phyloP scores from a whole-genome alignment of 805 yeast genomes.

The Hanseniaspora singularis region DNA sequence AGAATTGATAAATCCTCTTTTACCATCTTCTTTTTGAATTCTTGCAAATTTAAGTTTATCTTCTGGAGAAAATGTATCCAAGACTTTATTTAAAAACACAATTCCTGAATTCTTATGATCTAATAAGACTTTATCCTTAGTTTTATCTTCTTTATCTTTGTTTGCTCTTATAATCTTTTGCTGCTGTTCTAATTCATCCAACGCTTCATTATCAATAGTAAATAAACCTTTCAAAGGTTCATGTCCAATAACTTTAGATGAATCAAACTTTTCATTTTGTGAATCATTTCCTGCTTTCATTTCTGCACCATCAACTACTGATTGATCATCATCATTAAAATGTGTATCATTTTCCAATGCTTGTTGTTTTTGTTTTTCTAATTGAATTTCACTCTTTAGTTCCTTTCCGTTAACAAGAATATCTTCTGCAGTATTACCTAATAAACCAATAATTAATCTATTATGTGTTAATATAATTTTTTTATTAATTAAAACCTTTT shows the following conservation, averaged over 20 bases:
- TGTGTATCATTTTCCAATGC: not conserved
- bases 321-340: not conserved
- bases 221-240: slow-evolving; percentile 50
- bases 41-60: slow-evolving; percentile 77
- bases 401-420: slow-evolving; percentile 2
- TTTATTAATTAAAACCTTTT: slow-evolving; percentile 6
- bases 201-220: slow-evolving; percentile 35
- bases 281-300: not conserved
- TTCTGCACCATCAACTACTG: not conserved
- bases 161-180: slow-evolving; percentile 31
- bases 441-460: slow-evolving; percentile 63
- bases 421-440: slow-evolving; percentile 50
- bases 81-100: slow-evolving; percentile 71
- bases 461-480: slow-evolving; percentile 50
- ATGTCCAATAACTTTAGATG: slow-evolving; percentile 46
- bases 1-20: slow-evolving; percentile 60
- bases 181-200: slow-evolving; percentile 33
- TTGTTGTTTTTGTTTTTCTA: slow-evolving; percentile 1
- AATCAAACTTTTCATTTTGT: not conserved
- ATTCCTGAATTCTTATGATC: slow-evolving; percentile 54
- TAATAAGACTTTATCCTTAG: slow-evolving; percentile 31
- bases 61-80: slow-evolving; percentile 70
- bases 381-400: not conserved
- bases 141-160: slow-evolving; percentile 31
- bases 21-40: slow-evolving; percentile 73